Percentiles rank a stretch among this genome's conserved stretches.
Evolutionary conservation across 129 eudicot species (phyloP).

Genomic region (Apium graveolens): DNA sequence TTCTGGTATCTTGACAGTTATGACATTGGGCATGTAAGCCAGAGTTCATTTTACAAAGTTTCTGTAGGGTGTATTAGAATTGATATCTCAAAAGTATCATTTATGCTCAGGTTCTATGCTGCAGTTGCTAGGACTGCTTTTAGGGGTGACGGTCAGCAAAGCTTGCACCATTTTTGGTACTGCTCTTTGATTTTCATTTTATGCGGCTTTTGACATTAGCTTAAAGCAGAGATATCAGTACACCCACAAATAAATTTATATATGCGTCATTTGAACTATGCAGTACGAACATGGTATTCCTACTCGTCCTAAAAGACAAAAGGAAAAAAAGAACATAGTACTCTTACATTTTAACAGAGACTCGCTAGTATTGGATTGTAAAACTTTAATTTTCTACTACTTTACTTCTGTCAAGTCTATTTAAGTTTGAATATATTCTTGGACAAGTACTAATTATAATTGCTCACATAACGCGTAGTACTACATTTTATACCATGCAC

Average conservation of each 20-base stretch:
- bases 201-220: background rate
- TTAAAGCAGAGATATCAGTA: background rate
- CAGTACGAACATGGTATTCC: background rate
- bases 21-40: conserved; percentile 96
- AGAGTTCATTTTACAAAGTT: conserved; percentile 1
- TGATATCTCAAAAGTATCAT: conserved; percentile 5
- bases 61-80: conserved; percentile 8
- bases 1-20: conserved; percentile 94
- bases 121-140: conserved; percentile 93
- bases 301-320: background rate
- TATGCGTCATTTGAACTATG: background rate
- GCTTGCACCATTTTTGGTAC: conserved; percentile 98
- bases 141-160: conserved; percentile 86
- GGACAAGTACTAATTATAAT: background rate
- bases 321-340: no score
- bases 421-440: background rate
- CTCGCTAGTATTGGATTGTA: background rate
- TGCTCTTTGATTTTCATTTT: background rate
- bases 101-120: conserved; percentile 71
- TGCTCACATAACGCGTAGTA: background rate
- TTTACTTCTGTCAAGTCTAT: background rate
- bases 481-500: background rate
- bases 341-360: background rate
- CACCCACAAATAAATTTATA: background rate
- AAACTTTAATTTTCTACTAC: background rate